phyloP scores from a whole-genome alignment of 331 rosid genomes.

The Telfairia occidentalis region DNA sequence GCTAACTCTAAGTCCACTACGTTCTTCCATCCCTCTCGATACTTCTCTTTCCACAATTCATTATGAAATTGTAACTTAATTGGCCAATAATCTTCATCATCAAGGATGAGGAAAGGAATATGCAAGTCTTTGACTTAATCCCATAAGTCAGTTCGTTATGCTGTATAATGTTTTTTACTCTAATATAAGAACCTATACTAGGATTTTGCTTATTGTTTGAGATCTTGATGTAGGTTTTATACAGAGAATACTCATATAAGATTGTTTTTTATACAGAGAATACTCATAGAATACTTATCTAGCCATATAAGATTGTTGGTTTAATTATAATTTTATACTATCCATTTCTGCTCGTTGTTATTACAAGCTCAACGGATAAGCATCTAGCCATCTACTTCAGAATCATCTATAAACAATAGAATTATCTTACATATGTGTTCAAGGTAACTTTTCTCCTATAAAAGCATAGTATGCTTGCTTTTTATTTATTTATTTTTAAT shows the following conservation, averaged over 20 bases:
- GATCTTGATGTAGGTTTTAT: neutral
- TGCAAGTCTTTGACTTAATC: neutral
- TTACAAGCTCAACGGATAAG: neutral
- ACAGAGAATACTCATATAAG: neutral
- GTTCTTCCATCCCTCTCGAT: neutral
- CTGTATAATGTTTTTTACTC: neutral
- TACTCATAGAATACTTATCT: no score
- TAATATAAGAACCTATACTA: neutral
- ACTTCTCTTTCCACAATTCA: neutral
- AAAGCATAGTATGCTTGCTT: neutral
- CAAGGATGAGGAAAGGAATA: neutral
- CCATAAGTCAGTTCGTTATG: neutral
- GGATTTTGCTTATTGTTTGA: neutral
- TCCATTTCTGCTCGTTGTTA: neutral
- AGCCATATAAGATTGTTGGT: neutral
- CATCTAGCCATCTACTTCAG: neutral
- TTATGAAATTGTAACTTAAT: neutral
- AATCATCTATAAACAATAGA: neutral
- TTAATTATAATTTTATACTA: neutral
- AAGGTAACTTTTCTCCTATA: neutral
- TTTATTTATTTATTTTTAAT: neutral
- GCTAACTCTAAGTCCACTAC: neutral
- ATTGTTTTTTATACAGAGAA: neutral
- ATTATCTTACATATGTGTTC: neutral
- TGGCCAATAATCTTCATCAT: neutral